Percentiles rank a stretch among this genome's conserved stretches.
Conservation (phyloP, 352 stramenopile genomes). For the Globisporangium uncinulatum region DNA sequence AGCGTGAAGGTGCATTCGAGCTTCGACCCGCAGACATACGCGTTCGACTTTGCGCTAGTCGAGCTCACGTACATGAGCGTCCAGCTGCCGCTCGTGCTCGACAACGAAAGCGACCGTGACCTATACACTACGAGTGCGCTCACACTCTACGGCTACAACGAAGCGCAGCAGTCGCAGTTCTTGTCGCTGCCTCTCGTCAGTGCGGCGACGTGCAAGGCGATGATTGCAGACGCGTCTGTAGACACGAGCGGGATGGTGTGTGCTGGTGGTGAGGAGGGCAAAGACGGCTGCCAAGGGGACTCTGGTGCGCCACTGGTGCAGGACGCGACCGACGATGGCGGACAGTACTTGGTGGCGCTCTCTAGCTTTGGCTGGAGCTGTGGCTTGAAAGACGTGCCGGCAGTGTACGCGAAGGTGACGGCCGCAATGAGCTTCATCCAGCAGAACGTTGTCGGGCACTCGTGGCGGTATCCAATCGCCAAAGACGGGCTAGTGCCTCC, state of each 20-base stretch:
- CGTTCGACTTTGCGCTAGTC: constrained; percentile 30
- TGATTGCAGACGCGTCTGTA: constrained; percentile 11
- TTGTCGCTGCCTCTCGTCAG: constrained; percentile 22
- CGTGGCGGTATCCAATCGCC: constrained; percentile 14
- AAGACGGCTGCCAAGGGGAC: constrained; percentile 35
- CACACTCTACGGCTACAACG: constrained; percentile 16
- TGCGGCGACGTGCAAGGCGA: constrained; percentile 15
- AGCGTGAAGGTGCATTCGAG: constrained; percentile 19
- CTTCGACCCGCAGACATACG: constrained; percentile 16
- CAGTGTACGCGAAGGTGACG: constrained; percentile 26
- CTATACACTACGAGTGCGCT: constrained; percentile 6
- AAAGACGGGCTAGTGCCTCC: neutral
- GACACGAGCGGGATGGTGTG: constrained; percentile 24
- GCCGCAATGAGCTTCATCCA: constrained; percentile 27
- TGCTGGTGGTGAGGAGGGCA: constrained; percentile 27
- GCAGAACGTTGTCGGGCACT: constrained; percentile 15
- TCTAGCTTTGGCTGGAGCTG: constrained; percentile 33
- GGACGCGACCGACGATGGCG: neutral
- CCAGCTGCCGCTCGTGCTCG: constrained; percentile 23
- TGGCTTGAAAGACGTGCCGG: constrained; percentile 21
- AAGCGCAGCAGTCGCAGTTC: constrained; percentile 4
- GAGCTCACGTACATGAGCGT: constrained; percentile 37
- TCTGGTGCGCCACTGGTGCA: constrained; percentile 29
- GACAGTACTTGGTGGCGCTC: constrained; percentile 19
- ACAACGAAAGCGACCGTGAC: constrained; percentile 6